phyloP scores from a whole-genome alignment of 768 basidiomycete species.

The Lactarius sp. region DNA sequence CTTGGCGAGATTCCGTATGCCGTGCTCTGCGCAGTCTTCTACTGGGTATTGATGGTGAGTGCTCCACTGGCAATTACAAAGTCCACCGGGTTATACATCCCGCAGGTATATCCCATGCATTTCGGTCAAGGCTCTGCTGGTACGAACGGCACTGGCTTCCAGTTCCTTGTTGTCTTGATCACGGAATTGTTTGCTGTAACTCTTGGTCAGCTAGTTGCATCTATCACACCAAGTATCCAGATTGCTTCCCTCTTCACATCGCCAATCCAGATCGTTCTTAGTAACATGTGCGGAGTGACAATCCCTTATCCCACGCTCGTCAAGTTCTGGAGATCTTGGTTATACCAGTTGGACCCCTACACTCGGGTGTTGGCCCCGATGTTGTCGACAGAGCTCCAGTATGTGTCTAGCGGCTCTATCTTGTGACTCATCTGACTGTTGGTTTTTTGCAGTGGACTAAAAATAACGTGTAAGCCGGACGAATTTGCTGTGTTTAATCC shows the following conservation, averaged over 20 bases:
- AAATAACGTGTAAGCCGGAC: constrained; percentile 55
- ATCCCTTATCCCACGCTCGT: constrained; percentile 63
- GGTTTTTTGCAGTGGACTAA: constrained; percentile 46
- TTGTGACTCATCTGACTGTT: background rate
- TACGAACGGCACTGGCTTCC: constrained; percentile 64
- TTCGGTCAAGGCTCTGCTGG: constrained; percentile 63
- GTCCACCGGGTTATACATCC: background rate
- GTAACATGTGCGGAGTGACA: constrained; percentile 78
- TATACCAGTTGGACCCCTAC: constrained; percentile 71
- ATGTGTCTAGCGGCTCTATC: background rate
- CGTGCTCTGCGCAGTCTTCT: constrained; percentile 61
- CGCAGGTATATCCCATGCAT: constrained; percentile 56
- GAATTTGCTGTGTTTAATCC: constrained; percentile 74
- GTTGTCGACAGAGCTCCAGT: constrained; percentile 75
- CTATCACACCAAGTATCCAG: constrained; percentile 67
- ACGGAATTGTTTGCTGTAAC: constrained; percentile 71
- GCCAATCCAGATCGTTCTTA: constrained; percentile 57
- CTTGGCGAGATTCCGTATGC: constrained; percentile 80
- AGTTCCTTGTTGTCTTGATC: constrained; percentile 64
- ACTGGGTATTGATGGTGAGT: constrained; percentile 71
- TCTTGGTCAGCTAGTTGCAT: constrained; percentile 68
- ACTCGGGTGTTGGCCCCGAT: constrained; percentile 73
- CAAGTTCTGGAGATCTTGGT: constrained; percentile 72
- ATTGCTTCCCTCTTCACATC: constrained; percentile 76
- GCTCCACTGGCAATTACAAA: background rate